Conservation (phyloP, 2,329 filamentous ascomycete species). For the Phialocephala sp. region DNA sequence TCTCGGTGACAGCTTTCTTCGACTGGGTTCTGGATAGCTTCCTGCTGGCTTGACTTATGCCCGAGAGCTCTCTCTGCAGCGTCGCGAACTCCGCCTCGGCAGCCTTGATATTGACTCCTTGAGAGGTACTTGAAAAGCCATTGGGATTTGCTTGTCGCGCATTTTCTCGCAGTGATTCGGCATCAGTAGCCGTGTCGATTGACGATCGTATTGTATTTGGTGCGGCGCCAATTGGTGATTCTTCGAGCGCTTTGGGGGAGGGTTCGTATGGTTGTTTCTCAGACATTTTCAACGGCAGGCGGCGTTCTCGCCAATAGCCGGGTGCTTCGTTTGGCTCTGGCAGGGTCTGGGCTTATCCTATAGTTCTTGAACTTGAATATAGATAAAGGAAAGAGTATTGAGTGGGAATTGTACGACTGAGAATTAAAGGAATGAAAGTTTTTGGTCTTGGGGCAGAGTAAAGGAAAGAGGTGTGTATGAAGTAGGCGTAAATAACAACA, state of each 20-base stretch:
- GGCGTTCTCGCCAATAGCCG: slow-evolving; percentile 19
- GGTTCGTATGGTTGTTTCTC: slow-evolving; percentile 22
- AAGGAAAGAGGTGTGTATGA: slow-evolving; percentile 4
- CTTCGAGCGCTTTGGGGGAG: slow-evolving; percentile 25
- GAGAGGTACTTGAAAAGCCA: slow-evolving; percentile 48
- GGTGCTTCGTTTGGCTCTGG: slow-evolving; percentile 1
- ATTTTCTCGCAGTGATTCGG: slow-evolving; percentile 49
- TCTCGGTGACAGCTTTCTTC: slow-evolving; percentile 40
- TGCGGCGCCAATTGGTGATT: slow-evolving; percentile 21
- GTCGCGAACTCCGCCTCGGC: slow-evolving; percentile 75
- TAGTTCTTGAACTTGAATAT: background rate
- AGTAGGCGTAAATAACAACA: slow-evolving; percentile 12
- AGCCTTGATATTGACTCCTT: slow-evolving; percentile 63
- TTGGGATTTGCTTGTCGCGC: slow-evolving; percentile 50
- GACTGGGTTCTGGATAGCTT: slow-evolving; percentile 54
- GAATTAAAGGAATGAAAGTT: slow-evolving; percentile 9
- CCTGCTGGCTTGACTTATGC: slow-evolving; percentile 60
- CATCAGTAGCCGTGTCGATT: slow-evolving; percentile 39
- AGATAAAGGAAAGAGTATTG: slow-evolving; percentile 4
- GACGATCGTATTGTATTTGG: slow-evolving; percentile 29
- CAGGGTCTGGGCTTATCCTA: slow-evolving; percentile 3
- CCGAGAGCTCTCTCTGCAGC: slow-evolving; percentile 65
- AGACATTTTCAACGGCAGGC: slow-evolving; percentile 19
- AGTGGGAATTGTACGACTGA: background rate
- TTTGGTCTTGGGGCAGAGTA: background rate